A percentile compares a stretch with the other conserved stretches of the same genome.
These are phyloP conservation scores for Euphorbia pulcherrima DNA, from an alignment of 345 rosid species.

Conservation along the genomic window DNA sequence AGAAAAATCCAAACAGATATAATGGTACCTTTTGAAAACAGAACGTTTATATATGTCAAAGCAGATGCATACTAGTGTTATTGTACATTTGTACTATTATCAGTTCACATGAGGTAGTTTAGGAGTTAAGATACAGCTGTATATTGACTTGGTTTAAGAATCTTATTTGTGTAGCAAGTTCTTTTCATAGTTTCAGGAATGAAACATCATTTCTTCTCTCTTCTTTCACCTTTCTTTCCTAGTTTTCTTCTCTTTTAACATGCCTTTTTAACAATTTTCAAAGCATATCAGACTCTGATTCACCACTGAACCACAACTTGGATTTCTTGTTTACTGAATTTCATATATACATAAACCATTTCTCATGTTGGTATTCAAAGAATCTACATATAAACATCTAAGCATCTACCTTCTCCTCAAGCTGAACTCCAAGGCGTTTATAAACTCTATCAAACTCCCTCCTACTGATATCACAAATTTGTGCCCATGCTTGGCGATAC, in stretches of 20 bases:
- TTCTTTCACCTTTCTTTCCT: too few relatives aligned
- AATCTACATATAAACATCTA: neutral
- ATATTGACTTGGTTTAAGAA: too few relatives aligned
- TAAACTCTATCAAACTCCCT: conserved; percentile 79
- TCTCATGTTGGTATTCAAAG: neutral
- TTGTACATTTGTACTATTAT: too few relatives aligned
- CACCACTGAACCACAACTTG: neutral
- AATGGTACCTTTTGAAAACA: neutral
- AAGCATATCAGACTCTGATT: neutral
- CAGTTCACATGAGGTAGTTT: too few relatives aligned
- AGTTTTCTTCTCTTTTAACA: too few relatives aligned
- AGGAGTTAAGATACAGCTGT: too few relatives aligned
- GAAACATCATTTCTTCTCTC: too few relatives aligned
- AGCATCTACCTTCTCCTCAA: conserved; percentile 77
- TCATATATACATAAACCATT: neutral
- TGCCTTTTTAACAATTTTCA: too few relatives aligned
- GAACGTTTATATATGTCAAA: neutral
- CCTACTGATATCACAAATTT: conserved; percentile 73
- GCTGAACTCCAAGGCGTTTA: conserved; percentile 62
- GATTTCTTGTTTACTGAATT: neutral
- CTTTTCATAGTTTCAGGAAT: too few relatives aligned
- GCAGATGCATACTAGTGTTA: too few relatives aligned
- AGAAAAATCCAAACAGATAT: neutral
- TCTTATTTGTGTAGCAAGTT: too few relatives aligned
- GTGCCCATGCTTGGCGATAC: conserved; percentile 78